Base-by-base conservation (phyloP, 768 basidiomycete species). In the Trametes coccinea region DNA sequence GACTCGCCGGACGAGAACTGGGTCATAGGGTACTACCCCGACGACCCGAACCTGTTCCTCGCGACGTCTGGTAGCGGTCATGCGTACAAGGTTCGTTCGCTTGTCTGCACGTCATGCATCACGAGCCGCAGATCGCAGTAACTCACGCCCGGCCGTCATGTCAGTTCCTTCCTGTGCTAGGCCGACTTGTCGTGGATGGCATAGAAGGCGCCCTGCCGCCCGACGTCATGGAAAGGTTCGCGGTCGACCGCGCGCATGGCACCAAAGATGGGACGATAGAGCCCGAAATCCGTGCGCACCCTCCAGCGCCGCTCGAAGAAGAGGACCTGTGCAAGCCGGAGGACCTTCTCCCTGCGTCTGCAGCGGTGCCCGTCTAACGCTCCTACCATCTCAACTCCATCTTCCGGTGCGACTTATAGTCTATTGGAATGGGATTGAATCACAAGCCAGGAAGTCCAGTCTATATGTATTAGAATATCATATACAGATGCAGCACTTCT, bases 41-140 rank as follows among this genome's bases (percentile, higher is more conserved):
- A 73, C 13, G 80, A 87, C 65, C 73, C 77, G 29, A 82, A 82
- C 5, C 70, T 98, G 10, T 73, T 95, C 54, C 73, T 98, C 31
- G 95, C 94, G 1, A 95, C 95, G 0, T 92, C 84, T 16, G 96
- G 90, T 6, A 92, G 87, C 65, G 95, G 95, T 0, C 92, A 95
- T 73, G 92, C 85, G 0, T 95, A 85, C 80, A 95, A 95, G 82
- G 91, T 86, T 53, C 2, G 48, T 60, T 8, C 7, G 41, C 41
- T 6, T 5, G 5, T 5, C 13, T 16, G 16, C 17, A 22, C 11
- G 17, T 17, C 17, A 46, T 7, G 14, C 16, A 16, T 7, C 45
- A 29, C 22, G 27, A 22, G 22, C 45, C 45, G 13, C 27, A 10
- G 17, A 9, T 46, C 27, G 17, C 45, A 9, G 17, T 22, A 10